Evolutionary conservation across 164 flowering plant species (phyloP), one percentile per base, ranked within the genome.

Genomic region (Magnolia changhungtana): DNA sequence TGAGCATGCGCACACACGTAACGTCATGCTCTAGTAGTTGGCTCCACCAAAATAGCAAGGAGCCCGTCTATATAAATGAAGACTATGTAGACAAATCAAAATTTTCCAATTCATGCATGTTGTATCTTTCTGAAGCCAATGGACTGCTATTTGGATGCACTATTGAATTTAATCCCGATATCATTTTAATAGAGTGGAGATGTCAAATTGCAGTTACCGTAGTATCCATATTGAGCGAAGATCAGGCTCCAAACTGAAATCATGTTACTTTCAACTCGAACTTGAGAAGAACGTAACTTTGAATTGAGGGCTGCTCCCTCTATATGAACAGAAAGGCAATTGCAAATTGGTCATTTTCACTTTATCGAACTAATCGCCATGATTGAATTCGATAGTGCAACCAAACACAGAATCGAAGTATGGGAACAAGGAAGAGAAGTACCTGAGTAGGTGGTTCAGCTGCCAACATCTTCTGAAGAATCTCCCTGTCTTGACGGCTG

Each of bases 401-500:
- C 45, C 45, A 37, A 37, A 37, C 7, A 5, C 45, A 37, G 45
- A 0, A 0, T 3, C 45, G 0, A 0, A 37, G 45, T 37, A 37
- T 7, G 21, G 11, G 24, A 21, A 8, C 11, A 20, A 9, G 29
- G 68, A 11, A 65, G 68, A 20, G 7, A 29, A 31, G 45, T 23
- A 67, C 71, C 71, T 67, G 55, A 70, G 19, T 10, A 71, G 23
- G 8, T 14, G 27, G 7, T n/a, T 70, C 23, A 1, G 21, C 9
- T 70, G 72, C 63, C 27, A 21, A 72, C 16, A 70, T 49, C 27
- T 51, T 72, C 31, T 20, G 63, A 51, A 72, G 21, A 29, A 72
- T 21, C 63, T 72, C 63, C 8, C 3, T 51, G 63, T 85, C 89
- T 59, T 75, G 68, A 8, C 29, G 27, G 68, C 71, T 80, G 51